These are phyloP conservation scores for Phaeoacremonium minimum DNA, from an alignment of 2,329 filamentous ascomycete species.

Conservation along the genomic window DNA sequence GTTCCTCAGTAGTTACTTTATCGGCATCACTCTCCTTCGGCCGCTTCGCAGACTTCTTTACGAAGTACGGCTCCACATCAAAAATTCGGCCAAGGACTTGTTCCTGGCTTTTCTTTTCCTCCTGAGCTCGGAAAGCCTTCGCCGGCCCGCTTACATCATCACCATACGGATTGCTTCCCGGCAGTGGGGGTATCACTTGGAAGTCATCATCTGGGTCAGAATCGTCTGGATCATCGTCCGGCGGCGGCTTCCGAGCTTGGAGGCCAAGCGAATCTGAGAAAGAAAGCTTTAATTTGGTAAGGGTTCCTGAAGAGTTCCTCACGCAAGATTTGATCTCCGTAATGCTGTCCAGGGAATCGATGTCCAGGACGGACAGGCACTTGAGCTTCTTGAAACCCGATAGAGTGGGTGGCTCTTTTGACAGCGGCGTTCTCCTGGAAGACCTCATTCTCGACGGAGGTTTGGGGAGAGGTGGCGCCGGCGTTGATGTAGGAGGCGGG, in stretches of 20 bases:
- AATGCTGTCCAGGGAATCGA: slow-evolving; percentile 53
- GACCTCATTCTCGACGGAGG: slow-evolving; percentile 25
- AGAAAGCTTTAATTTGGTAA: slow-evolving; percentile 53
- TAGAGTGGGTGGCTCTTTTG: slow-evolving; percentile 45
- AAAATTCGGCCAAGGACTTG: slow-evolving; percentile 48
- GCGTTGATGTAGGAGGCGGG: slow-evolving; percentile 17
- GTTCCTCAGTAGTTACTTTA: slow-evolving; percentile 12
- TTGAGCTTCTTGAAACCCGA: slow-evolving; percentile 53
- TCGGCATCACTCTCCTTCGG: slow-evolving; percentile 17
- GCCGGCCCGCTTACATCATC: slow-evolving; percentile 35
- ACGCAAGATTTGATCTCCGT: slow-evolving; percentile 53
- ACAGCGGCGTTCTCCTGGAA: slow-evolving; percentile 21
- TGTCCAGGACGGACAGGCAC: slow-evolving; percentile 52
- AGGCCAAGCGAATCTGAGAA: slow-evolving; percentile 49
- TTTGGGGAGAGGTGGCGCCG: slow-evolving; percentile 29
- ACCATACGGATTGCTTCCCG: slow-evolving; percentile 20
- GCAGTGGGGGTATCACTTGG: slow-evolving; percentile 37
- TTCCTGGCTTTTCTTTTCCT: slow-evolving; percentile 53
- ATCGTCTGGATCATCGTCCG: slow-evolving; percentile 30
- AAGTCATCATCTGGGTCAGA: slow-evolving; percentile 54
- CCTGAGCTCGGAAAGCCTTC: slow-evolving; percentile 42
- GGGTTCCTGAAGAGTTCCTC: slow-evolving; percentile 46
- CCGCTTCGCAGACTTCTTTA: slow-evolving; percentile 27
- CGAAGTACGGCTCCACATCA: slow-evolving; percentile 37
- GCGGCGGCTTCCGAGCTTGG: slow-evolving; percentile 36